phyloP scores from a whole-genome alignment of 495 filamentous ascomycete genomes.

The Symbiotaphrina buchneri region DNA sequence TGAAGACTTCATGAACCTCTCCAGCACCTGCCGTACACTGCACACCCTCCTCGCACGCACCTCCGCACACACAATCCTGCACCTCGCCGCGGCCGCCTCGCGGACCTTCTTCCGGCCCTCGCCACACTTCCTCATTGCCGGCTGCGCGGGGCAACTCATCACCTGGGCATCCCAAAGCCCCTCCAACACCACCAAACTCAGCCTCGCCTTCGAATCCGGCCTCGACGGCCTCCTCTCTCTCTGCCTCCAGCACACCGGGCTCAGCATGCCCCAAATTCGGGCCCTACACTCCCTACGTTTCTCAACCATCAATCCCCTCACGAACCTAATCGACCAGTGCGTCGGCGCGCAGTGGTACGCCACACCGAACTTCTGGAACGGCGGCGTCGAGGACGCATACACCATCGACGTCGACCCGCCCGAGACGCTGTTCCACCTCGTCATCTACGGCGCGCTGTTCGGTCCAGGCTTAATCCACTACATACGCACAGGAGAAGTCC shows the following conservation, averaged over 20 bases:
- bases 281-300: conserved; percentile 12
- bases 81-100: no score
- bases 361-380: conserved; percentile 14
- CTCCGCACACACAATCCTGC: no score
- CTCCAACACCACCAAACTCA: no score
- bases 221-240: conserved; percentile 14
- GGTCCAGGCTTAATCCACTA: no score
- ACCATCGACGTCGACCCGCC: conserved; percentile 12
- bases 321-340: conserved; percentile 13
- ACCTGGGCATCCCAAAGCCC: no score
- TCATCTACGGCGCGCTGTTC: conserved; percentile 19
- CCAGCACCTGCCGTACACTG: no score
- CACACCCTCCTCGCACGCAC: no score
- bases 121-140: no score
- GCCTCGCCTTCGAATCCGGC: conserved; percentile 9
- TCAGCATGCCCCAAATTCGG: conserved; percentile 16
- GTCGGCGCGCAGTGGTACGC: conserved; percentile 13
- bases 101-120: no score
- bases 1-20: no score
- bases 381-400: conserved; percentile 12
- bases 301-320: conserved; percentile 13
- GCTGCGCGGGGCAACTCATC: no score
- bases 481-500: no score
- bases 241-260: conserved; percentile 10
- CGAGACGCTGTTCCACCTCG: conserved; percentile 12